Evolutionary conservation across 495 filamentous ascomycete genomes (phyloP), one percentile per base, ranked within the genome.

Genomic region (Podospora fimiseda): DNA sequence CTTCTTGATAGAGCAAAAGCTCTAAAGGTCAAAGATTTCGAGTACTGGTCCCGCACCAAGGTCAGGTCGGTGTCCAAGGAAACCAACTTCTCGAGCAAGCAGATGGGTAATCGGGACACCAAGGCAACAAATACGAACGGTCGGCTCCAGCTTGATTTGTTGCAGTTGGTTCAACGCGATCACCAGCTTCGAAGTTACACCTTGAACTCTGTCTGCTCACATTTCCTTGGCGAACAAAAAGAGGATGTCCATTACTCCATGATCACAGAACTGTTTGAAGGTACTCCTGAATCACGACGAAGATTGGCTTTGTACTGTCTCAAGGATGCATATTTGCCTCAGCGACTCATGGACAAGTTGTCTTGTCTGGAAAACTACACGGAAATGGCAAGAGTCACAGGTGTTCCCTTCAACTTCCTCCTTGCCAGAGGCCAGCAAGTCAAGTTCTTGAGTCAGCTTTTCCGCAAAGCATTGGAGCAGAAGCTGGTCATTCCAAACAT

Each of bases 211-310:
- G 93, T 99, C 14, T 96, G 85, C 47, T 85, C 90, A n/a, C 88
- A 97, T 52, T 99, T 99, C 61, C 72, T 99, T 48, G 88, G 90
- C 19, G 93, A 99, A 63, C 93, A 98, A 65, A 99, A 99, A 64
- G 93, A 99, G 70, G 93, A 99, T 68, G 93, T 99, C 1, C 94
- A 99, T 62, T 83, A 97, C 67, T 96, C 89, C 5, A 99, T 99
- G 88, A 99, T 99, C 65, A 97, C 94, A 0, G 94, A 96, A 60
- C 73, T 99, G 1, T 95, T 89, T 71, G 96, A 97, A 61, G 93
- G 93, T 21, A 95, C 90, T 0, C 82, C 91, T 0, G 92, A 96
- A 62, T 94, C 91, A 8, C 74, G 93, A 50, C 85, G 94, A 53
- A 80, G 93, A 65, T 68, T 99, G 37, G 93, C 93, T 1, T 83